Evolutionary conservation across 2,329 filamentous ascomycete genomes (phyloP).

Genomic region (Grosmannia serpens): DNA sequence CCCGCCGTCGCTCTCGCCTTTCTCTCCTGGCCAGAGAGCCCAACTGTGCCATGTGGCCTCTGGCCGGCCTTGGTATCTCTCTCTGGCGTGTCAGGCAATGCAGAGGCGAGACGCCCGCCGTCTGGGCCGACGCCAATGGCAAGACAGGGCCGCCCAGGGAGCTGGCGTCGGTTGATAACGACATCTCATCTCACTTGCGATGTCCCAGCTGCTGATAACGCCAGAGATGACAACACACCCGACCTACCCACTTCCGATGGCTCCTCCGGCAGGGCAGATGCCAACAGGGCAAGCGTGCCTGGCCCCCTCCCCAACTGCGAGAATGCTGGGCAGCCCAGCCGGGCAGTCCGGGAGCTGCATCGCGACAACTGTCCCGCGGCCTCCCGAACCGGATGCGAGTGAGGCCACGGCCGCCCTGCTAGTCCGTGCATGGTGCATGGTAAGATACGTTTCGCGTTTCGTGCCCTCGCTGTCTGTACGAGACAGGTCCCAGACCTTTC

Average conservation of each 20-base stretch:
- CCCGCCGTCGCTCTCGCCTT: neutral
- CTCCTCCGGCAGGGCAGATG: neutral
- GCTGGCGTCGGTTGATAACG: neutral
- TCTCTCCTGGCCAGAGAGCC: neutral
- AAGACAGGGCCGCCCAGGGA: neutral
- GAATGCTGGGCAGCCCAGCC: neutral
- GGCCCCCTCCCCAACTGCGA: neutral
- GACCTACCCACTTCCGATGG: neutral
- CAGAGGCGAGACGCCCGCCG: neutral
- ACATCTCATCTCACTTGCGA: neutral
- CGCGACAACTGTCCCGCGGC: neutral
- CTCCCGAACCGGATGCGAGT: neutral
- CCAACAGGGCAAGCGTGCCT: neutral
- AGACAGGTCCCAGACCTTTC: neutral
- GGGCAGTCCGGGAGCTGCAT: neutral
- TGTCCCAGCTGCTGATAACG: neutral
- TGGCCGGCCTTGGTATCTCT: neutral
- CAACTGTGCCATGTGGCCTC: neutral
- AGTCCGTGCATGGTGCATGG: neutral
- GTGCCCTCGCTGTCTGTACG: neutral
- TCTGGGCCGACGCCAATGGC: neutral
- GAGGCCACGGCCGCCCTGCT: neutral
- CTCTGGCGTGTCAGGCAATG: neutral
- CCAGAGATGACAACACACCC: neutral
- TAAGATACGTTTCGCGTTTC: no score